Percentiles rank a stretch among this genome's conserved stretches.
These are phyloP conservation scores for Asclepias syriaca DNA, from an alignment of 257 asterid species.

Conservation along the genomic window DNA sequence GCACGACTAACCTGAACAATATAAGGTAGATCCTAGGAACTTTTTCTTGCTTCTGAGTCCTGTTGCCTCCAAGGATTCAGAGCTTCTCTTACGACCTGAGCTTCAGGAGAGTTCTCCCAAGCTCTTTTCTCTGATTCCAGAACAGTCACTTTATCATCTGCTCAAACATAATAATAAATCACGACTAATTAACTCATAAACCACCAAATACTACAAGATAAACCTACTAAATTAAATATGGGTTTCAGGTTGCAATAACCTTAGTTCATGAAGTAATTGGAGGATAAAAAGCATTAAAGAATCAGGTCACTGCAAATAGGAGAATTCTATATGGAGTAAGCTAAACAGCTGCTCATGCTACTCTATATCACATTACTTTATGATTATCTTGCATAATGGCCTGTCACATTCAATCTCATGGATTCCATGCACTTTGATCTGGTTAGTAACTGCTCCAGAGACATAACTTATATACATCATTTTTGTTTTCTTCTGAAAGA, in stretches of 20 bases:
- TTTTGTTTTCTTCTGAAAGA: too few relatives aligned
- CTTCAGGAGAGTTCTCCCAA: conserved; percentile 79
- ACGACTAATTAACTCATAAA: background rate
- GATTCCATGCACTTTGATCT: background rate
- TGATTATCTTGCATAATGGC: background rate
- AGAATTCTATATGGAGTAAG: background rate
- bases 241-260: background rate
- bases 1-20: conserved; percentile 11
- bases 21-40: conserved; percentile 25
- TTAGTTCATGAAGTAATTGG: background rate
- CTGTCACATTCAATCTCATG: background rate
- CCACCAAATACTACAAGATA: background rate
- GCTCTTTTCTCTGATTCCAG: conserved; percentile 85
- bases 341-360: background rate
- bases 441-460: background rate
- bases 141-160: conserved; percentile 90
- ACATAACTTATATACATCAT: background rate
- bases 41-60: conserved; percentile 38
- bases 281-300: background rate
- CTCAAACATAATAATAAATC: background rate
- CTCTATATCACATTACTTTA: background rate
- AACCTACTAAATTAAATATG: background rate
- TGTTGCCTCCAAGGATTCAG: conserved; percentile 78
- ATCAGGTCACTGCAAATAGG: background rate
- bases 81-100: conserved; percentile 81